Evolutionary conservation across 805 yeast species (phyloP).

Genomic region (Saturnispora saitoi): DNA sequence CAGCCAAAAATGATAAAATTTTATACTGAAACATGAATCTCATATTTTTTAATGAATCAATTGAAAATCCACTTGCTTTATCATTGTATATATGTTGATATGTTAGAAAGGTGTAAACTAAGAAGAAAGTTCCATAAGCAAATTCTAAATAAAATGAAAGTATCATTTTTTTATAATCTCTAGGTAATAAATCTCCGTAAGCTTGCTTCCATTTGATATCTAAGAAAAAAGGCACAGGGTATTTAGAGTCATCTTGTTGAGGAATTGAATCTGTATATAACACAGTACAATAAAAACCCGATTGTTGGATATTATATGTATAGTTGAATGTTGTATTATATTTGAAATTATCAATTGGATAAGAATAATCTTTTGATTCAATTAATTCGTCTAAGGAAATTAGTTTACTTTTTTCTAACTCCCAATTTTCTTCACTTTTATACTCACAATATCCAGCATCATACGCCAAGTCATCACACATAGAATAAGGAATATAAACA

Average conservation of each 20-base stretch:
- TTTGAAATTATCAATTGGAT: constrained; percentile 15
- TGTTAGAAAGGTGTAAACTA: constrained; percentile 13
- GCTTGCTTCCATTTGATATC: constrained; percentile 26
- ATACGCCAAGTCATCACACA: too few relatives aligned
- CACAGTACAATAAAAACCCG: constrained; percentile 24
- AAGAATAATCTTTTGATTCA: constrained; percentile 10
- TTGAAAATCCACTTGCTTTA: constrained; percentile 16
- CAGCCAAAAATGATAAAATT: constrained; percentile 16
- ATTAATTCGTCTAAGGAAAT: constrained; percentile 16
- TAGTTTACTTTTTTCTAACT: too few relatives aligned
- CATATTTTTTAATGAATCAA: constrained; percentile 13
- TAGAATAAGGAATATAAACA: too few relatives aligned
- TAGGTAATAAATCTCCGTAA: constrained; percentile 23
- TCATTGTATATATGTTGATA: constrained; percentile 11
- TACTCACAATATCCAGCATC: too few relatives aligned
- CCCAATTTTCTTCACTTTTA: too few relatives aligned
- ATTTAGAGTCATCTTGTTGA: not conserved
- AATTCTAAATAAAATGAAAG: constrained; percentile 16
- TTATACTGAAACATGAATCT: constrained; percentile 22
- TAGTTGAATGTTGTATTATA: constrained; percentile 9
- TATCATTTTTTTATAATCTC: constrained; percentile 23
- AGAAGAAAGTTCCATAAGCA: constrained; percentile 14
- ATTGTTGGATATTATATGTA: constrained; percentile 14
- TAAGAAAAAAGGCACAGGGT: not conserved
- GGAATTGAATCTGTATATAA: constrained; percentile 16